These are phyloP conservation scores for Allomyces macrogynus DNA, from an alignment of 192 early-diverging fungal species.

Conservation along the genomic window DNA sequence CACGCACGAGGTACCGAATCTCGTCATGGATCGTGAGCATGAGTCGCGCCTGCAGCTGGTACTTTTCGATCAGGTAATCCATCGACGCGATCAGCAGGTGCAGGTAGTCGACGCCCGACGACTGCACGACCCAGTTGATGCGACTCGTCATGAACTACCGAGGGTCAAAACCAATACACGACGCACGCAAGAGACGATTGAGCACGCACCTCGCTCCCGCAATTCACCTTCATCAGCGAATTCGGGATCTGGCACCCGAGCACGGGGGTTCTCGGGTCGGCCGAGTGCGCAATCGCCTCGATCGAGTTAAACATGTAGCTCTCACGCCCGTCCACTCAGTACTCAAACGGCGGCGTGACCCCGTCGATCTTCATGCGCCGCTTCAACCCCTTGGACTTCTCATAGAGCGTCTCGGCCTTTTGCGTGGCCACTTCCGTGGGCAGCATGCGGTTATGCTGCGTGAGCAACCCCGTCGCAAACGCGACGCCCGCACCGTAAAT, in stretches of 20 bases:
- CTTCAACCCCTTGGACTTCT: conserved; percentile 61
- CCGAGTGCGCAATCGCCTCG: conserved; percentile 52
- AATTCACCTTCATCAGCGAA: conserved; percentile 31
- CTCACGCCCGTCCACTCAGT: conserved; percentile 83
- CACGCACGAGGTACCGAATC: conserved; percentile 64
- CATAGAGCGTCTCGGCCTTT: conserved; percentile 51
- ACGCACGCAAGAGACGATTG: neutral
- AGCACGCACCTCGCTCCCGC: conserved; percentile 15
- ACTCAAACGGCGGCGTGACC: conserved; percentile 7
- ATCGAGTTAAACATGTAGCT: conserved; percentile 86
- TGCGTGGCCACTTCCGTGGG: conserved; percentile 33
- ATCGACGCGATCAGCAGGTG: conserved; percentile 78
- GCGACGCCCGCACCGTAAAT: conserved; percentile 87
- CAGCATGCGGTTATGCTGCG: conserved; percentile 59
- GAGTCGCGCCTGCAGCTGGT: conserved; percentile 63
- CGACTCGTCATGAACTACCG: conserved; percentile 59
- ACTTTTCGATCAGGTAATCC: conserved; percentile 53
- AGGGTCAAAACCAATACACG: conserved; percentile 16
- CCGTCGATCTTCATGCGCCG: conserved; percentile 8
- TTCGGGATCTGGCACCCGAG: conserved; percentile 75
- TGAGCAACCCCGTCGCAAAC: conserved; percentile 55
- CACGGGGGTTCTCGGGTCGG: conserved; percentile 63
- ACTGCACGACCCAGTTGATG: conserved; percentile 95
- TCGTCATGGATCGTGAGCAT: conserved; percentile 90
- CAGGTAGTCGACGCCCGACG: conserved; percentile 91